Conservation (phyloP, 2,329 filamentous ascomycete species). For the Sporothrix schenckii region DNA sequence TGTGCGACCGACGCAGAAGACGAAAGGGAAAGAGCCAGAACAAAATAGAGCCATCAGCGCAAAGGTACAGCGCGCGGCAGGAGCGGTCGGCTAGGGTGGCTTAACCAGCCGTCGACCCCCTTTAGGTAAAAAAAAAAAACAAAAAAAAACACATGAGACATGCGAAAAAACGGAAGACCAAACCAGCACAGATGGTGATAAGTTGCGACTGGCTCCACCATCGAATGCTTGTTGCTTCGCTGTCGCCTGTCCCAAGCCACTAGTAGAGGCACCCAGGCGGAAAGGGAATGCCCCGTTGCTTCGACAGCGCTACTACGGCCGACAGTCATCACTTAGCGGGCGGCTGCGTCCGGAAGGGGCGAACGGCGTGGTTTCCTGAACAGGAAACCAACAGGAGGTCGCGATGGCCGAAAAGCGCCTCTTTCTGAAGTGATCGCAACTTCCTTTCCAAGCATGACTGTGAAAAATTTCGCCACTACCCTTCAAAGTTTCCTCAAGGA, state of each 20-base stretch:
- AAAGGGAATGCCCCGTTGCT: not conserved
- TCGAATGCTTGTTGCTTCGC: constrained; percentile 15
- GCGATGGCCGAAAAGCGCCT: not conserved
- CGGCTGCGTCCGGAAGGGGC: constrained; percentile 26
- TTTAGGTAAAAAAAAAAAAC: not conserved
- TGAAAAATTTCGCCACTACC: constrained; percentile 1
- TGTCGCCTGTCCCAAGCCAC: constrained; percentile 20
- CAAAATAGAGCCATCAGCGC: constrained; percentile 4
- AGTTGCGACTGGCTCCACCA: constrained; percentile 24
- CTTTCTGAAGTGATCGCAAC: not conserved
- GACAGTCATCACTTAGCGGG: constrained; percentile 5
- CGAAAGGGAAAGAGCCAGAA: not conserved
- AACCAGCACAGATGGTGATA: not conserved
- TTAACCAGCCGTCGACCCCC: not conserved
- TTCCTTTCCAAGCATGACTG: constrained; percentile 1
- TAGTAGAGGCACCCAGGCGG: not conserved
- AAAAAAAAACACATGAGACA: not conserved
- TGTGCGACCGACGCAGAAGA: constrained; percentile 6
- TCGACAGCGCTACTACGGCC: constrained; percentile 21
- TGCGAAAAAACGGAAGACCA: not conserved
- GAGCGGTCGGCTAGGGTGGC: not conserved
- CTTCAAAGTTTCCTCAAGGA: not conserved
- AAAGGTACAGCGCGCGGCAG: constrained; percentile 12
- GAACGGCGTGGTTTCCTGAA: constrained; percentile 20
- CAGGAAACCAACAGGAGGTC: not conserved